Evolutionary conservation across 176 grass and related monocot genomes (phyloP), one percentile per base, ranked within the genome.

Genomic region (Phyllostachys edulis): DNA sequence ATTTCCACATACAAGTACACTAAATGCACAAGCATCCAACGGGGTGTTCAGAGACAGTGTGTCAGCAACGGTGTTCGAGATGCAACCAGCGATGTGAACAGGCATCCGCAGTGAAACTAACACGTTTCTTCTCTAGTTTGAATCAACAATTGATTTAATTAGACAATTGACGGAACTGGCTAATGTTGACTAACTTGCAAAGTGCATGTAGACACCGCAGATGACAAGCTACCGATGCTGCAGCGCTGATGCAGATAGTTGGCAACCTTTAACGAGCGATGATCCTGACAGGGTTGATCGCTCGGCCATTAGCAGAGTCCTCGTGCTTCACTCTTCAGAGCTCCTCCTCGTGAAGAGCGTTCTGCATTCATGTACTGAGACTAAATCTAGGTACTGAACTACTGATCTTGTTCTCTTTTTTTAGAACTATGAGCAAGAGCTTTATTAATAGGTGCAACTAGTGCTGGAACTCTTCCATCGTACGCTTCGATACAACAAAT

Each of bases 11-110:
- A 42, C 21, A 16, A 51, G 9, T 44, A 44, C 44, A 44, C 44
- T 18, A 52, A 34, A 61, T n/a, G 10, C 23, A 47, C 56, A 65
- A 41, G 44, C 38, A 75, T 78, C 61, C 39, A 27, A 55, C 26
- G 27, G 20, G 20, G 20, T 57, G 62, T 10, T 47, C 26, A 11
- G 44, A 16, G 16, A 17, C 36, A 37, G 74, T 63, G 71, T 73
- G 81, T 81, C 59, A 88, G 34, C 59, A 67, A 46, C 4, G 45
- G 2, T 11, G 80, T 38, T 65, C 66, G n/a, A 88, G 86, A 82
- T 56, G 50, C 20, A 4, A 41, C 74, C 26, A 51, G 6, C 38
- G 78, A 82, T 50, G 60, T 49, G 16, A 87, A 82, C 69, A 80
- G 8, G 26, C 9, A 40, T 44, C 18, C 2, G 47, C 20, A 46